A percentile compares a stretch with the other conserved stretches of the same genome.
Evolutionary conservation across 768 basidiomycete genomes (phyloP).

Genomic region (Calocybe cyanea): DNA sequence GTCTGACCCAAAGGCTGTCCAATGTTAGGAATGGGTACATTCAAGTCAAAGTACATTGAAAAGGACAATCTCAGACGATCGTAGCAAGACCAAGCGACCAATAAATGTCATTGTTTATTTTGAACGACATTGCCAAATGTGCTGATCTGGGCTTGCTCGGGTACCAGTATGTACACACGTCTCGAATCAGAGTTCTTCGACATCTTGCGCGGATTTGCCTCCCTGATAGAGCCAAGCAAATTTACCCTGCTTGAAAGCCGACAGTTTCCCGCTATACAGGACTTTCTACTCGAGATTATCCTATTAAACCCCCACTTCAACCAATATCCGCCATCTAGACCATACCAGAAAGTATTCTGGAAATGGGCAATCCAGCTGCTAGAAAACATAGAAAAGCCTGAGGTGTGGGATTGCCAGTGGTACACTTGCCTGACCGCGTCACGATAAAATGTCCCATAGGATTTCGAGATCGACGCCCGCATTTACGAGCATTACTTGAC

Average conservation of each 20-base stretch:
- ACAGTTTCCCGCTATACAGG: slow-evolving; percentile 40
- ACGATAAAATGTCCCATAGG: slow-evolving; percentile 25
- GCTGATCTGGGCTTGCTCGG: not conserved
- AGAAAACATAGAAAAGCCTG: slow-evolving; percentile 40
- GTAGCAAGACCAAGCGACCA: no score
- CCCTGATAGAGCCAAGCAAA: slow-evolving; percentile 41
- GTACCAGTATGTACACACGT: no score
- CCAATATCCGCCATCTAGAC: slow-evolving; percentile 56
- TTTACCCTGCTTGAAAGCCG: slow-evolving; percentile 38
- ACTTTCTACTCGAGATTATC: slow-evolving; percentile 50
- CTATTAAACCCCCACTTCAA: slow-evolving; percentile 50
- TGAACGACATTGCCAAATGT: no score
- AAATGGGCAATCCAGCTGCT: slow-evolving; percentile 61
- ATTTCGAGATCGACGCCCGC: slow-evolving; percentile 58
- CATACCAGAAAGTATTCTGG: slow-evolving; percentile 69
- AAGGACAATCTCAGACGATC: no score
- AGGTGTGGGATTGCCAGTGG: slow-evolving; percentile 36
- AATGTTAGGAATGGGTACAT: slow-evolving; percentile 47
- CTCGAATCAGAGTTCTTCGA: slow-evolving; percentile 28
- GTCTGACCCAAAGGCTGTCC: slow-evolving; percentile 24
- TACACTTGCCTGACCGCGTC: slow-evolving; percentile 1
- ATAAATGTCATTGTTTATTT: no score
- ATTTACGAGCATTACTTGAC: slow-evolving; percentile 63
- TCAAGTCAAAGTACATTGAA: slow-evolving; percentile 64
- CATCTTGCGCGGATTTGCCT: slow-evolving; percentile 49